These are phyloP conservation scores for Pseudogymnoascus sp. DNA, from an alignment of 2,329 filamentous ascomycete genomes.

Conservation along the genomic window DNA sequence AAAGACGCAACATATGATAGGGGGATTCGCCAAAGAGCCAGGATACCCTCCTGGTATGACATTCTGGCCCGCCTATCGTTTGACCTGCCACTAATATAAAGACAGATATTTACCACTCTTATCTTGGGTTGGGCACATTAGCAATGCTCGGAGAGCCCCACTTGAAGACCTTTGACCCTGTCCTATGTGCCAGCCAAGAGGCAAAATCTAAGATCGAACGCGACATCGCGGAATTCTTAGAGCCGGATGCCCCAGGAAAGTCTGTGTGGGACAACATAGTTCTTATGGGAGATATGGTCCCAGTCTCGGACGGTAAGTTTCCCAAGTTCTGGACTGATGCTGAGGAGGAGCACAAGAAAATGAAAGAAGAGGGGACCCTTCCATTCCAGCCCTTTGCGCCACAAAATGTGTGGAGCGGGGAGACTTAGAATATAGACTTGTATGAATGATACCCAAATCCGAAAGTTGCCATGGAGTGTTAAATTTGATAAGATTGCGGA, in stretches of 20 bases:
- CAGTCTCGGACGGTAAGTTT: not conserved
- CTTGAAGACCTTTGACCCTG: constrained; percentile 65
- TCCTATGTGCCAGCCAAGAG: constrained; percentile 66
- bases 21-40: constrained; percentile 70
- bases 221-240: constrained; percentile 10
- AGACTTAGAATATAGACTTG: not conserved
- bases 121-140: constrained; percentile 76
- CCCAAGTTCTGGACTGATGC: constrained; percentile 1
- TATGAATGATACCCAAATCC: constrained; percentile 5
- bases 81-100: constrained; percentile 8
- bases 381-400: not conserved
- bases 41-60: constrained; percentile 58
- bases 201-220: constrained; percentile 43
- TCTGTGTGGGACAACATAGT: not conserved
- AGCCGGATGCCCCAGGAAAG: not conserved
- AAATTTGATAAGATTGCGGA: not conserved
- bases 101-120: constrained; percentile 76
- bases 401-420: constrained; percentile 4
- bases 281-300: not conserved
- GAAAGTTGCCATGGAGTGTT: not conserved
- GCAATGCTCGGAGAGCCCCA: constrained; percentile 64
- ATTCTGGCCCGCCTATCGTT: not conserved
- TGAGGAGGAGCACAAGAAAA: not conserved
- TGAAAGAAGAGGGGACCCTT: not conserved
- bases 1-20: constrained; percentile 79